Base-by-base conservation (phyloP, 2,329 filamentous ascomycete species). In the Trichoderma cornu-damae region DNA sequence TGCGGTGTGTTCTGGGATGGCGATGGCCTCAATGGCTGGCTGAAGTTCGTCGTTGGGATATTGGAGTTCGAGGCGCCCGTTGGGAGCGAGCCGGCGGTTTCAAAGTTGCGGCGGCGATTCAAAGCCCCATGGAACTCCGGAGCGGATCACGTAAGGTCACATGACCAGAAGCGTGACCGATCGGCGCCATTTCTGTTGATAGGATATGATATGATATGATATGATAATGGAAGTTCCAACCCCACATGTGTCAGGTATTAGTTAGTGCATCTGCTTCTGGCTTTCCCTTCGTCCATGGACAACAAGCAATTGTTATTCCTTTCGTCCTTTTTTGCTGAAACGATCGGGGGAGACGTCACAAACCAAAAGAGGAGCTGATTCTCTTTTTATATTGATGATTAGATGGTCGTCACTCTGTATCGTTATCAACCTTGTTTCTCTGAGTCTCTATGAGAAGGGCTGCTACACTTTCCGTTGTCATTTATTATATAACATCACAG, bases 1-100 rank as follows among this genome's bases (percentile, higher is more conserved):
- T 60, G 30, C 48, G 37, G 62, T 61, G 61, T 63, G 61, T 63
- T 63, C 65, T 63, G 35, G 54, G 40, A 56, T 57, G 59, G 51
- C 32, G 57, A 59, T 47, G 61, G 64, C 63, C 64, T 67, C 66
- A 69, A 68, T 70, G 65, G 68, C 63, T 66, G 56, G 56, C 32
- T 42, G 51, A 30, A 30, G 37, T n/a, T n/a, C n/a, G n/a, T 8
- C n/a, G 35, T 38, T 18, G 35, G 34, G 34, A 35, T 38, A 30
- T 30, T 30, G 14, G 35, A 7, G 37, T 16, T 50, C n/a, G 24
- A 12, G 47, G 3, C 18, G 24, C 22, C 37, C 18, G 42, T 48
- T 50, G 44, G 35, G 55, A 48, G 28, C 14, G n/a, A 20, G 44
- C 52, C 43, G 37, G 54, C 18, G 24, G 54, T 22, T 24, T 28